Conservation (phyloP, 1,284 basidiomycete genomes). For the Rhodofomes roseus region DNA sequence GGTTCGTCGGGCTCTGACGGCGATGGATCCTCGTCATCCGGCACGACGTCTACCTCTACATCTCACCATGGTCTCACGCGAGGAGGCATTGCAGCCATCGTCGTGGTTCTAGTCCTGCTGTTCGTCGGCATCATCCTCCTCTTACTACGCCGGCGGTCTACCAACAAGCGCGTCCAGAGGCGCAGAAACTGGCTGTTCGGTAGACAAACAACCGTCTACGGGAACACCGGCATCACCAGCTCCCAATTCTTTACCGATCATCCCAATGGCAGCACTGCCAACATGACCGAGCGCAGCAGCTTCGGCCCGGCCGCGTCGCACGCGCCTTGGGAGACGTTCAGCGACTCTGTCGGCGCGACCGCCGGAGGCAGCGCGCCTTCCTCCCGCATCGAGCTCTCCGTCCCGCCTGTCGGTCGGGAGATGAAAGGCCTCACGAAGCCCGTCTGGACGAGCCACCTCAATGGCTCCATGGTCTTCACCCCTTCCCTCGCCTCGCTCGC, state of each 20-base stretch:
- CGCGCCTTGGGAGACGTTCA: conserved; percentile 9
- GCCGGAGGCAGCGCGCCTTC: not conserved
- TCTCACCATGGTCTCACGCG: conserved; percentile 8
- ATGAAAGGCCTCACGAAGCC: conserved; percentile 9
- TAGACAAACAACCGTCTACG: conserved; percentile 8
- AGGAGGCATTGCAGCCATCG: conserved; percentile 16
- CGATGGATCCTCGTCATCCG: not conserved
- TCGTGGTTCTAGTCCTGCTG: conserved; percentile 11
- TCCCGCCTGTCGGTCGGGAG: not conserved
- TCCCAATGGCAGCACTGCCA: not conserved
- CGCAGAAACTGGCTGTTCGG: conserved; percentile 22
- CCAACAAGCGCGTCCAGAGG: conserved; percentile 17
- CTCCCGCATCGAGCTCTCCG: conserved; percentile 10
- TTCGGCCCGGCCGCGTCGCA: conserved; percentile 30
- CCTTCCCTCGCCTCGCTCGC: conserved; percentile 13
- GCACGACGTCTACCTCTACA: not conserved
- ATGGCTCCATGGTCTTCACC: conserved; percentile 12
- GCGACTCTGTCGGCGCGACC: conserved; percentile 8
- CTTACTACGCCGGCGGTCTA: conserved; percentile 16
- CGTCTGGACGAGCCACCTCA: conserved; percentile 18
- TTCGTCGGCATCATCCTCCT: conserved; percentile 11
- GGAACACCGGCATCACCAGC: conserved; percentile 10
- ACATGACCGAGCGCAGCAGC: conserved; percentile 36
- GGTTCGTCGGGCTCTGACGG: not conserved
- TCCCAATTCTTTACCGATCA: conserved; percentile 19